These are phyloP conservation scores for Oryza brachyantha DNA, from an alignment of 176 grass and related monocot genomes.

Conservation along the genomic window DNA sequence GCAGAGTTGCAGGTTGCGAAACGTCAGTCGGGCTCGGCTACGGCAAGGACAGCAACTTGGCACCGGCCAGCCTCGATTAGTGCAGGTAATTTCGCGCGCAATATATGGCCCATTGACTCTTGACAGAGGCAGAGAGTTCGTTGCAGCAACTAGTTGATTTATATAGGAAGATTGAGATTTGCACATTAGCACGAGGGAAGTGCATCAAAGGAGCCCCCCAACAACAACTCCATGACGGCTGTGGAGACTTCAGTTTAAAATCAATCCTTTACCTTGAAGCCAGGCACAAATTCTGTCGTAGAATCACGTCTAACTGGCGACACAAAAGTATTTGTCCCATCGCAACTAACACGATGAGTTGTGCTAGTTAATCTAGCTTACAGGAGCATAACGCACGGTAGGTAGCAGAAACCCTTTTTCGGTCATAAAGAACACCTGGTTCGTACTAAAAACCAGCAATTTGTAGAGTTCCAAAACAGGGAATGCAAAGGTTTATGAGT, in stretches of 20 bases:
- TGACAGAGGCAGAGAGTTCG: neutral
- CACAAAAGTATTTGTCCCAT: constrained; percentile 24
- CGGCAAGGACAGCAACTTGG: constrained; percentile 20
- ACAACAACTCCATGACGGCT: constrained; percentile 6
- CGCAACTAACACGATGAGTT: neutral
- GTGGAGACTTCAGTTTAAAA: neutral
- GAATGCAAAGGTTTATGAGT: neutral
- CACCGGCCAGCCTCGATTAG: constrained; percentile 5
- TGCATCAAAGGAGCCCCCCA: neutral
- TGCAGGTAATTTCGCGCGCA: neutral
- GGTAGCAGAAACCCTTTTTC: neutral
- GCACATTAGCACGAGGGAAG: neutral
- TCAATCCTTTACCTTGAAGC: constrained; percentile 2
- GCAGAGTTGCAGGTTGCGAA: neutral
- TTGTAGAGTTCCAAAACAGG: neutral
- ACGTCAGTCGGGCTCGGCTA: neutral
- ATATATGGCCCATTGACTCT: neutral
- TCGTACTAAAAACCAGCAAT: neutral
- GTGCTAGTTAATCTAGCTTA: neutral
- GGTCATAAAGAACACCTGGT: neutral
- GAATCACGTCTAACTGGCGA: constrained; percentile 21
- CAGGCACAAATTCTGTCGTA: constrained; percentile 23
- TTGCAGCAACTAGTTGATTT: constrained; percentile 5
- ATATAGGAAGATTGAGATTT: neutral
- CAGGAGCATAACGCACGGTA: neutral